phyloP scores from a whole-genome alignment of 305 asterid genomes.

The Plantago lanceolata region DNA sequence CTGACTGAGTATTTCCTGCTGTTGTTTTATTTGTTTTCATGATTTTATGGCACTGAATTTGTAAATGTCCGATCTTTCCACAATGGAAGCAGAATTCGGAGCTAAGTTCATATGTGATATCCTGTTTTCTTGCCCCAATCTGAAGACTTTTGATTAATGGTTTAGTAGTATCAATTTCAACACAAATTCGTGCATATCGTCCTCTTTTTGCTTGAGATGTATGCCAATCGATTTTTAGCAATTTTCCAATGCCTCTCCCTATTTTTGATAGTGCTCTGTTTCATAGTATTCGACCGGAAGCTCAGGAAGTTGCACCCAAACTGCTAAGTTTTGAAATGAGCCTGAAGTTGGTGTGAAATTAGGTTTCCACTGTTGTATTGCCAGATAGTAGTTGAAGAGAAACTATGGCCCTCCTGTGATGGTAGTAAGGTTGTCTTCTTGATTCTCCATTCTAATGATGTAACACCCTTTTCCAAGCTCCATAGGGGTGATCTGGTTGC shows the following conservation, averaged over 20 bases:
- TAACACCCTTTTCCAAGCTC: neutral
- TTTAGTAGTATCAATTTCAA: neutral
- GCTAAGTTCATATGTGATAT: neutral
- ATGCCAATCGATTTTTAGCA: neutral
- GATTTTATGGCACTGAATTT: too few species aligned
- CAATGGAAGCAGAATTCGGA: neutral
- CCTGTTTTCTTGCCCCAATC: neutral
- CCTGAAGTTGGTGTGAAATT: neutral
- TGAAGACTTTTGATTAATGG: neutral
- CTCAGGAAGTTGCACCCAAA: neutral
- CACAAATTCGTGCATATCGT: neutral
- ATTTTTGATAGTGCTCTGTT: neutral
- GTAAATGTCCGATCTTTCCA: neutral
- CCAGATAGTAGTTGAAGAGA: neutral
- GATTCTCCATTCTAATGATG: neutral
- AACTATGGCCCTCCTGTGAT: neutral
- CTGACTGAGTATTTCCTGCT: too few species aligned
- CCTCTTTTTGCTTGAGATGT: neutral
- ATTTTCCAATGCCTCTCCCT: neutral
- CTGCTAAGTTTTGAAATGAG: neutral
- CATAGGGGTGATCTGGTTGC: accelerated
- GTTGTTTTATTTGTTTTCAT: too few species aligned
- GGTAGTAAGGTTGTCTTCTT: neutral
- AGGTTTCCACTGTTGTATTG: neutral
- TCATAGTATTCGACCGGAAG: neutral